Evolutionary conservation across 305 asterid genomes (phyloP), one percentile per base, ranked within the genome.

Genomic region (Fraxinus albicans): DNA sequence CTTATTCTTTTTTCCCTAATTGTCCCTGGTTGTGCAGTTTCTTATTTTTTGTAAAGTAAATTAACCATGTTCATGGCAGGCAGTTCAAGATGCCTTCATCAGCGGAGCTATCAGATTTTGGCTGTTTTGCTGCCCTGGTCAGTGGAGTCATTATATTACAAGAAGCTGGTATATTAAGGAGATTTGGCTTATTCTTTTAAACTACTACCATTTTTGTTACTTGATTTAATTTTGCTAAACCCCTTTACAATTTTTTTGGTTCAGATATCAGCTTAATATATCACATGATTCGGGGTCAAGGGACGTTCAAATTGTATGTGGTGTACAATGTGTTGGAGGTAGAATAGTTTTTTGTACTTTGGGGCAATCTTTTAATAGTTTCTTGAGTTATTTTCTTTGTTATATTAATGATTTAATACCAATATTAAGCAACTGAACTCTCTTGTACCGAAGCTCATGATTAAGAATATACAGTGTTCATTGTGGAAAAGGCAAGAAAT

Each of bases 211-310:
- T 6, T n/a, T 55, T 8, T 55, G 25, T 17, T 55, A 4, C 9
- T n/a, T 67, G 76, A 50, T 73, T 53, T 53, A 44, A 65, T 70
- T 67, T 55, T 17, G 33, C 73, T 47, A 13, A 47, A 13, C n/a
- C 60, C 42, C 12, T 27, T 77, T 29, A 83, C 8, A 17, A 21
- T 67, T 33, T 72, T 86, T 15, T 80, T 83, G 21, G 36, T 72
- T 69, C 94, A 95, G 99, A 96, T 90, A 95, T 95, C 89, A 96
- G 99, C 91, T 89, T 93, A 86, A 96, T 96, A 84, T 96, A 96
- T 90, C 99, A 96, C 93, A 96, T 96, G 98, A 95, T 96, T 86
- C 99, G 99, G 63, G 98, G 99, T 82, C 99, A 96, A 91, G 98
- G 96, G 85, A 90, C 94, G 78, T 89, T 96, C 83, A 96, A 96